phyloP scores from a whole-genome alignment of 345 rosid genomes.

The Eucalyptus globulus region DNA sequence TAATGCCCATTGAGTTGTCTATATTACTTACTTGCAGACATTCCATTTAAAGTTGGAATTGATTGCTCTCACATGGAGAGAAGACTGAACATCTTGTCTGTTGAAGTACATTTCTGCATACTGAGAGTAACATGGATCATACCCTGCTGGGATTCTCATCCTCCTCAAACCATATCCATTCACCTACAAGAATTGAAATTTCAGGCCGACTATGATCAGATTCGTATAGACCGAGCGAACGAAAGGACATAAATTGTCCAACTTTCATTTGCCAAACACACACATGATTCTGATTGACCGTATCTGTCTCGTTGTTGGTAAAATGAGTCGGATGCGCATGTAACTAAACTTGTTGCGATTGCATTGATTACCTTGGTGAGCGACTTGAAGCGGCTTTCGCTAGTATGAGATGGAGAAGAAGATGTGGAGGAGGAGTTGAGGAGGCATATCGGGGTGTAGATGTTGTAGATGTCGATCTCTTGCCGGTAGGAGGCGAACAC shows the following conservation, averaged over 20 bases:
- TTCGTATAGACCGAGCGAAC: background rate
- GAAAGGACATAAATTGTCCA: background rate
- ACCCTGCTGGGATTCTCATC: constrained; percentile 33
- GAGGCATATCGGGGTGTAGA: constrained; percentile 43
- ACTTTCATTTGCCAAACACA: background rate
- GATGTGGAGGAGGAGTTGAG: background rate
- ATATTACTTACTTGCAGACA: constrained; percentile 33
- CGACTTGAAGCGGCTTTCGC: background rate
- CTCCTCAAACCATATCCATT: constrained; percentile 7
- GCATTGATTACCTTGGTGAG: background rate
- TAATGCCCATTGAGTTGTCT: background rate
- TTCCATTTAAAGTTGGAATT: constrained; percentile 12
- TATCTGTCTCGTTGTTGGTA: fast-evolving
- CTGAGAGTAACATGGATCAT: constrained; percentile 38
- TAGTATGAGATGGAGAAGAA: background rate
- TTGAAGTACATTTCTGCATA: constrained; percentile 36
- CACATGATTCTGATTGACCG: background rate
- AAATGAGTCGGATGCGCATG: fast-evolving
- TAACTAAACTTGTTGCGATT: background rate
- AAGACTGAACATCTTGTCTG: constrained; percentile 29
- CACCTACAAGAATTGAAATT: background rate
- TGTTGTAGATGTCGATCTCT: constrained; percentile 53
- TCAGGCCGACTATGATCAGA: background rate
- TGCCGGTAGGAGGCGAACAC: constrained; percentile 11
- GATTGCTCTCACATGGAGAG: constrained; percentile 32